Base-by-base conservation (phyloP, 78 protist species). In the Dictyostelium brefeldianum region DNA sequence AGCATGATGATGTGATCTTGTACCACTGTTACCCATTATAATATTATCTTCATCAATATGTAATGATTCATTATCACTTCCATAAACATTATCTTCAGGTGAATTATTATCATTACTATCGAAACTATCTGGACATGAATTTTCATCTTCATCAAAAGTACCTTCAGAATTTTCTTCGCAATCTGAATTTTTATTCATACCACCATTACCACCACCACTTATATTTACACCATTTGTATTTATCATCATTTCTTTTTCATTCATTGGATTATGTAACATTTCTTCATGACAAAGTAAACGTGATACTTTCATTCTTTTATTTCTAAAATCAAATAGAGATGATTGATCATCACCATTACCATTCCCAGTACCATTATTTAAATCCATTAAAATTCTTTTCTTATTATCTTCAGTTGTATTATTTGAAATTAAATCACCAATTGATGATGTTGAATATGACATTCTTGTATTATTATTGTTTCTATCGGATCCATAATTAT, bases 281-380 rank as follows among this genome's bases (percentile, higher is more conserved):
- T 84, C 92, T 59, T 84, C 82, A 29, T 71, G 59, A 62, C 92
- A 84, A 14, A 84, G 29, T 29, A 84, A 65, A 17, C 92, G 51
- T 22, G 92, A 84, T 5, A 84, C 92, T 47, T 75, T 84, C 92
- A 84, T 84, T 84, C 82, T 84, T 71, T 84, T 84, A 56, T 84
- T 84, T 62, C 74, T 84, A 59, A 67, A 56, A 48, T 75, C 83
- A 48, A 18, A 56, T 14, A 22, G 11, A 9, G 11, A 9, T 43
- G 77, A 74, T 7, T 64, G 74, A 25, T 12, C 46, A 27, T 36
- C 77, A 17, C 47, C 77, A 41, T 43, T 70, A 20, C 71, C 79
- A 70, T 36, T 69, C 12, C 7, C 41, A 70, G 11, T 29, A 65
- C 15, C 29, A 67, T 31, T 31, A 67, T 67, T 67, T 25, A 67